Conservation (phyloP, 306 rosid genomes). For the Rosa chinensis region DNA sequence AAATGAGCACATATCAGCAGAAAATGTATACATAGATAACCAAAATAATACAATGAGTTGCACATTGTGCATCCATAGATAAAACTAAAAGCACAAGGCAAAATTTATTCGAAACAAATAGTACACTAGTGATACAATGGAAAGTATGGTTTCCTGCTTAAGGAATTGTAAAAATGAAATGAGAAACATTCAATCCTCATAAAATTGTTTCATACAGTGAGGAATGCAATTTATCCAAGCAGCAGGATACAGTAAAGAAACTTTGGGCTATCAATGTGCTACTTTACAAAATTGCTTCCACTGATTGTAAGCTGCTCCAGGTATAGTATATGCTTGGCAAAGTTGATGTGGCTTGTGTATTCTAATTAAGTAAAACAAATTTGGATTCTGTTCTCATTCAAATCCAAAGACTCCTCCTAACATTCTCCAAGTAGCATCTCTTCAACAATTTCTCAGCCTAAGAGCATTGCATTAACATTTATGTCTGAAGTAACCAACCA, state of each 20-base stretch:
- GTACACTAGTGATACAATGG: slow-evolving; percentile 6
- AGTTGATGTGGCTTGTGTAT: not conserved
- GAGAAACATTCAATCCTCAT: not conserved
- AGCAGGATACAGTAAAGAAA: slow-evolving; percentile 1
- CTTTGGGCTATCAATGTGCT: not conserved
- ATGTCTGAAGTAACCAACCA: slow-evolving; percentile 12
- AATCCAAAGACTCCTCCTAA: not conserved
- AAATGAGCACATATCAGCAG: not conserved
- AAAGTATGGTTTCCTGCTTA: not conserved
- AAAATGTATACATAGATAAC: not conserved
- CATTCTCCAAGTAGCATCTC: not conserved
- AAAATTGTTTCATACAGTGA: slow-evolving; percentile 8
- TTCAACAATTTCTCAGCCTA: slow-evolving; percentile 6
- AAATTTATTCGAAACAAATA: not conserved
- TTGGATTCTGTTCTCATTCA: not conserved
- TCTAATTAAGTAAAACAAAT: not conserved
- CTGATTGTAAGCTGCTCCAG: slow-evolving; percentile 3
- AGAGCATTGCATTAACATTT: not conserved
- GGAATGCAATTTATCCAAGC: not conserved
- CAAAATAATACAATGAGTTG: not conserved
- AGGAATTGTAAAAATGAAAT: not conserved
- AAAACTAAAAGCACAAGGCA: not conserved
- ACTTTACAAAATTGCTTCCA: slow-evolving; percentile 3
- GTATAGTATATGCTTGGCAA: slow-evolving; percentile 1
- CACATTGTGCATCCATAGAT: slow-evolving; percentile 6